Evolutionary conservation across 805 yeast genomes (phyloP).

Genomic region (Kockiozyma suomiensis): DNA sequence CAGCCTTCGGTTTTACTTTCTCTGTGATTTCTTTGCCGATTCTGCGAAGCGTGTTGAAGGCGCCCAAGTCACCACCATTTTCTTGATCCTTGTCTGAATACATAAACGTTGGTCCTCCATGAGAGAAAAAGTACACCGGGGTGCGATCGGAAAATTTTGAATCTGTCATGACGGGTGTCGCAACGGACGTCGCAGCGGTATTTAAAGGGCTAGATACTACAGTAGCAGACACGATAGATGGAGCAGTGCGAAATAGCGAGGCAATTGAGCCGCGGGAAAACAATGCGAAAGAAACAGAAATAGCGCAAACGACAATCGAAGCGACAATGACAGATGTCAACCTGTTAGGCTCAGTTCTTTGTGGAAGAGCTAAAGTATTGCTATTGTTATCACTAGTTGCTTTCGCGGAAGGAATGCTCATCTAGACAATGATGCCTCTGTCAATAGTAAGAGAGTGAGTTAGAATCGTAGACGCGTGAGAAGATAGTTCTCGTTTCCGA

Average conservation of each 20-base stretch:
- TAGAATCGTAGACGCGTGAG: too few relatives aligned
- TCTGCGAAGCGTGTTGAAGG: slow-evolving; percentile 54
- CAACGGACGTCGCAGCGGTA: neutral
- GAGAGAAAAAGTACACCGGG: slow-evolving; percentile 76
- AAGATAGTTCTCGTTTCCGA: too few relatives aligned
- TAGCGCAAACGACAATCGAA: neutral
- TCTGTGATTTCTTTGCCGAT: slow-evolving; percentile 57
- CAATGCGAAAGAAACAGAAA: slow-evolving; percentile 9
- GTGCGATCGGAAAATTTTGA: slow-evolving; percentile 2
- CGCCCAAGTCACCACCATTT: slow-evolving; percentile 57
- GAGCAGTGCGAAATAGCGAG: neutral
- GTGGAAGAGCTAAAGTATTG: neutral
- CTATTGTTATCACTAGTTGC: neutral
- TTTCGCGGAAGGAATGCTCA: neutral
- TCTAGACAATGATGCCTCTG: neutral
- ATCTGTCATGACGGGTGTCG: neutral
- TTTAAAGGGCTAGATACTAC: neutral
- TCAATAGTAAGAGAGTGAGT: neutral
- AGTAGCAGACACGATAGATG: neutral
- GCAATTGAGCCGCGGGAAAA: slow-evolving; percentile 3
- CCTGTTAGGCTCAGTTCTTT: neutral
- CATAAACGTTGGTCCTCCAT: slow-evolving; percentile 83
- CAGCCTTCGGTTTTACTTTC: slow-evolving; percentile 60
- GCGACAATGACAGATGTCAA: neutral
- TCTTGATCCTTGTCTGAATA: slow-evolving; percentile 50